Conservation (phyloP, 805 yeast species). For the Pichia phayaonensis region DNA sequence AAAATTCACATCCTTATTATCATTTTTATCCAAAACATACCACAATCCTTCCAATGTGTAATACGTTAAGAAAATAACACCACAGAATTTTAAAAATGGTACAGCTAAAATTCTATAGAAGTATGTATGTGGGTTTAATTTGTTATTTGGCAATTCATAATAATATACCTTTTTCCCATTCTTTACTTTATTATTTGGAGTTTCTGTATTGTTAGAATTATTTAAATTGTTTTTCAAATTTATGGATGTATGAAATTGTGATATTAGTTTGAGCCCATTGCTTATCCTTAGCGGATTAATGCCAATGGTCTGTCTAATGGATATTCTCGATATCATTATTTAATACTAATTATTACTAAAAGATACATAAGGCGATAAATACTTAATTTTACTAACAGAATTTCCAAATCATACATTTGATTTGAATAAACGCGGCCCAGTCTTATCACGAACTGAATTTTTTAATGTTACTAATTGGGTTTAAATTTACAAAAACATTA, state of each 20-base stretch:
- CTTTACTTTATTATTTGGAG: background rate
- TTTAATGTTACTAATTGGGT: no score
- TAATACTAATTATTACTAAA: no score
- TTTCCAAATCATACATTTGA: no score
- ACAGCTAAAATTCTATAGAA: constrained; percentile 41
- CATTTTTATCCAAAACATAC: constrained; percentile 32
- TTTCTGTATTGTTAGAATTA: background rate
- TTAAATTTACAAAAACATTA: no score
- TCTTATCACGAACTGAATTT: no score
- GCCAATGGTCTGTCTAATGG: no score
- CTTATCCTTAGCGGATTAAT: no score
- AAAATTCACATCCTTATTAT: constrained; percentile 5
- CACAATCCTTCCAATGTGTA: constrained; percentile 38
- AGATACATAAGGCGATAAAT: no score
- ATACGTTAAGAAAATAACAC: constrained; percentile 38
- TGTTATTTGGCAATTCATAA: constrained; percentile 13
- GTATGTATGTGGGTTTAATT: constrained; percentile 23
- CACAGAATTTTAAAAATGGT: constrained; percentile 40
- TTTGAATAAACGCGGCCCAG: no score
- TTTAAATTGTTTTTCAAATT: background rate
- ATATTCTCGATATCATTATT: no score
- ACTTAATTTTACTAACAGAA: no score
- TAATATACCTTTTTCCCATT: background rate
- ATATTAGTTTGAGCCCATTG: background rate
- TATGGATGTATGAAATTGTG: background rate